These are phyloP conservation scores for Camelina laxa DNA, from an alignment of 345 rosid species.

Conservation along the genomic window DNA sequence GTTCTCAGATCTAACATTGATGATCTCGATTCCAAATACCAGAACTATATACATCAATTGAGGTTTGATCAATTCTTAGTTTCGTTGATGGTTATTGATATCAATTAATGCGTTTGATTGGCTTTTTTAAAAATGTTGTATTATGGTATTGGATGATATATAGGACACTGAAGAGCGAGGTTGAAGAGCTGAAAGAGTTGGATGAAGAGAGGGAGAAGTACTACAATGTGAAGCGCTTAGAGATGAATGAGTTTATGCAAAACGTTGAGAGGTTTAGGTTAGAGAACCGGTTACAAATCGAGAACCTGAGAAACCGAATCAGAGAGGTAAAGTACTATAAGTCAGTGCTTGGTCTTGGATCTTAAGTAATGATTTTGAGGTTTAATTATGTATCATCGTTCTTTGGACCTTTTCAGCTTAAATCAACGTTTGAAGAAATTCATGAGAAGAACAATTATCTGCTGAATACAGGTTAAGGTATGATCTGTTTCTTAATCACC, in stretches of 20 bases:
- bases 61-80: conserved; percentile 44
- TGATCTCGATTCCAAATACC: conserved; percentile 50
- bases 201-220: conserved; percentile 61
- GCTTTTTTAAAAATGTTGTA: neutral
- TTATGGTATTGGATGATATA: neutral
- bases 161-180: conserved; percentile 61
- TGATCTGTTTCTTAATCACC: neutral
- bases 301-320: conserved; percentile 46
- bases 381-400: neutral
- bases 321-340: conserved; percentile 44
- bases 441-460: conserved; percentile 24
- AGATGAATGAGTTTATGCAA: conserved; percentile 60
- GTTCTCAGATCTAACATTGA: conserved; percentile 56
- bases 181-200: conserved; percentile 60
- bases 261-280: conserved; percentile 45
- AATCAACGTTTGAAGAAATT: conserved; percentile 6
- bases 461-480: conserved; percentile 24
- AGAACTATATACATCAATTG: conserved; percentile 37
- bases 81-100: neutral
- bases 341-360: neutral
- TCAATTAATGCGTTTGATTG: conserved; percentile 1
- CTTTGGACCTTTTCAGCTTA: conserved; percentile 22
- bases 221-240: conserved; percentile 48
- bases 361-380: neutral
- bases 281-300: conserved; percentile 46